Conservation (phyloP, 2,329 filamentous ascomycete species). For the Xylaria sp. region DNA sequence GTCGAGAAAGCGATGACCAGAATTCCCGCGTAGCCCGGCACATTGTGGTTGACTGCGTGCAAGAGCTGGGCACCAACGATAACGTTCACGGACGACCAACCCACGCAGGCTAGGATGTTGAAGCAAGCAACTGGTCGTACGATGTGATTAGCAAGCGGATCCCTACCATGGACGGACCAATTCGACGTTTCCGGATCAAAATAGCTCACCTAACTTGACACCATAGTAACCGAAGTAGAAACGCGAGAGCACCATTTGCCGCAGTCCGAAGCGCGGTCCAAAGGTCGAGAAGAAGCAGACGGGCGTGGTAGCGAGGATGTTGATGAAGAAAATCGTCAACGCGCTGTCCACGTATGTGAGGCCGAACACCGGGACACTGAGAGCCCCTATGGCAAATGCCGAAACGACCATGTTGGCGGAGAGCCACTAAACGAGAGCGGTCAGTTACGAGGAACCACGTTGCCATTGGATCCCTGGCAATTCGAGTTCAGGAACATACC, state of each 20-base stretch:
- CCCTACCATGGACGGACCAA: background rate
- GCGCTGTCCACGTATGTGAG: slow-evolving; percentile 70
- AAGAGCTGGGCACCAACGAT: slow-evolving; percentile 77
- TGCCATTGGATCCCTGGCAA: background rate
- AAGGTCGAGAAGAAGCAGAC: slow-evolving; percentile 76
- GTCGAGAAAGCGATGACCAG: slow-evolving; percentile 66
- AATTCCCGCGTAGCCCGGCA: slow-evolving; percentile 70
- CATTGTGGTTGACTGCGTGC: slow-evolving; percentile 62
- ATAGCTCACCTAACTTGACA: slow-evolving; percentile 56
- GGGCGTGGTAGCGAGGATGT: slow-evolving; percentile 64
- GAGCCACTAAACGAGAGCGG: slow-evolving; percentile 53
- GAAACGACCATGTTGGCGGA: slow-evolving; percentile 74
- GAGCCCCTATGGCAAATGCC: slow-evolving; percentile 69
- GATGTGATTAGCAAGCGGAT: background rate
- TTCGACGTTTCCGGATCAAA: background rate
- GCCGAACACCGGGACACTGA: slow-evolving; percentile 61
- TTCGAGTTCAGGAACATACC: slow-evolving; percentile 41
- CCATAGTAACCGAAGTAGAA: slow-evolving; percentile 71
- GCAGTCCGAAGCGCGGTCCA: slow-evolving; percentile 66
- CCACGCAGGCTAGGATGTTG: slow-evolving; percentile 65
- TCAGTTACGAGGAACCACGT: background rate
- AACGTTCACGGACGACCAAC: slow-evolving; percentile 71
- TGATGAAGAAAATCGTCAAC: slow-evolving; percentile 69
- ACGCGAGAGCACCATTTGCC: slow-evolving; percentile 74
- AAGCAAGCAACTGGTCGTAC: slow-evolving; percentile 54